phyloP scores from a whole-genome alignment of 495 filamentous ascomycete species.

The Penicillium parvum region DNA sequence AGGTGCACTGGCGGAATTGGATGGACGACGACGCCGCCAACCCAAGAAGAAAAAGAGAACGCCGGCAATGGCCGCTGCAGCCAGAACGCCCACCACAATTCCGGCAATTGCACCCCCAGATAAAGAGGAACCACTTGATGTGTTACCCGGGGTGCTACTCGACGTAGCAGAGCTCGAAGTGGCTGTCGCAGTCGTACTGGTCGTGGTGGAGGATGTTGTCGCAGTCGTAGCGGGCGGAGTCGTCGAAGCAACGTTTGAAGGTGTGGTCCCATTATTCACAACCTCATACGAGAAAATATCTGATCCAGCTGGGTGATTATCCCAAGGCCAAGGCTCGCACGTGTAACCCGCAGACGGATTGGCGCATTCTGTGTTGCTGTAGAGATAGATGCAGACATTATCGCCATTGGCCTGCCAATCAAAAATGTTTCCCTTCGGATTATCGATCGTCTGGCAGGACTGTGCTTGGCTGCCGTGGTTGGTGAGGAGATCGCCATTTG shows the following conservation, averaged over 20 bases:
- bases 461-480: neutral
- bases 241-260: neutral
- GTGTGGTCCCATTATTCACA: slow-evolving; percentile 1
- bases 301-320: neutral
- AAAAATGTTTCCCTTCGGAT: slow-evolving; percentile 6
- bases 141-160: neutral
- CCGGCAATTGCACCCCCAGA: slow-evolving; percentile 26
- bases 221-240: neutral
- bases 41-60: slow-evolving; percentile 31
- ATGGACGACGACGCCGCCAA: slow-evolving; percentile 6
- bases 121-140: slow-evolving; percentile 3
- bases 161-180: slow-evolving; percentile 3
- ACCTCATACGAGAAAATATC: slow-evolving; percentile 5
- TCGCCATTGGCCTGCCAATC: slow-evolving; percentile 7
- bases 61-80: slow-evolving; percentile 35
- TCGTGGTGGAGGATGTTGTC: neutral
- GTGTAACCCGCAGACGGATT: slow-evolving; percentile 5
- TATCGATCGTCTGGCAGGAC: slow-evolving; percentile 6
- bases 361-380: slow-evolving; percentile 3
- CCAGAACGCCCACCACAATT: slow-evolving; percentile 34
- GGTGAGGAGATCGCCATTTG: neutral
- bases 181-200: neutral
- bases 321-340: slow-evolving; percentile 5
- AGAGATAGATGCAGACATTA: slow-evolving; percentile 8
- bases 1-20: neutral